These are phyloP conservation scores for Raphidocelis subcapitata DNA, from an alignment of 139 green algal species.

Conservation along the genomic window DNA sequence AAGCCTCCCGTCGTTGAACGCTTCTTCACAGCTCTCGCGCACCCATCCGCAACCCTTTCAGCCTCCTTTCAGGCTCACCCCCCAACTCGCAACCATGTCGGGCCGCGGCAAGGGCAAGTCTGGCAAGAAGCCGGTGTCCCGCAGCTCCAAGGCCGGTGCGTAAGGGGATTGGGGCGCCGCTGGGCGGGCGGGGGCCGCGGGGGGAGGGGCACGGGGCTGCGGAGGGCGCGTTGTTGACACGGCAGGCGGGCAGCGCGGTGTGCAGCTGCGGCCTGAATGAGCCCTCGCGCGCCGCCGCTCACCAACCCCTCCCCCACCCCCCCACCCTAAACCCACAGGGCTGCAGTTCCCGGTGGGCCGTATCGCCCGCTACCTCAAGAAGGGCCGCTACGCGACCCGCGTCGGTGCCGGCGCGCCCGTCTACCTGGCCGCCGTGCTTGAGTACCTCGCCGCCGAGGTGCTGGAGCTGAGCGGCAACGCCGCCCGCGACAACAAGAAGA, in stretches of 20 bases:
- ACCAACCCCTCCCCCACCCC: too few species aligned
- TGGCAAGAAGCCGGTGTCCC: conserved; percentile 67
- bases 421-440: conserved; percentile 63
- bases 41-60: too few species aligned
- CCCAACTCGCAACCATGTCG: conserved; percentile 11
- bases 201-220: too few species aligned
- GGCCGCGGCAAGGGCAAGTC: conserved; percentile 21
- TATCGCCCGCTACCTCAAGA: conserved; percentile 84
- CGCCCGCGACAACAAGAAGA: conserved; percentile 95
- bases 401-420: conserved; percentile 47
- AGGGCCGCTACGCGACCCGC: conserved; percentile 63
- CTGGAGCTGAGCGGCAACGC: conserved; percentile 87
- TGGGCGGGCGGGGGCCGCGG: too few species aligned
- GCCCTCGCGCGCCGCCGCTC: too few species aligned
- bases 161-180: not conserved
- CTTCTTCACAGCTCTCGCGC: too few species aligned
- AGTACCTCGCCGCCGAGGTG: conserved; percentile 66
- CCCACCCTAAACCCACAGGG: conserved; percentile 26
- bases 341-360: conserved; percentile 87
- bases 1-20: too few species aligned
- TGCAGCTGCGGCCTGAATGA: too few species aligned
- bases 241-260: too few species aligned
- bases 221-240: too few species aligned
- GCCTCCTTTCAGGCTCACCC: not conserved
- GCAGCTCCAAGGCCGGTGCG: conserved; percentile 78